Evolutionary conservation across 1,284 basidiomycete genomes (phyloP).

Genomic region (Ganoderma multipileum): DNA sequence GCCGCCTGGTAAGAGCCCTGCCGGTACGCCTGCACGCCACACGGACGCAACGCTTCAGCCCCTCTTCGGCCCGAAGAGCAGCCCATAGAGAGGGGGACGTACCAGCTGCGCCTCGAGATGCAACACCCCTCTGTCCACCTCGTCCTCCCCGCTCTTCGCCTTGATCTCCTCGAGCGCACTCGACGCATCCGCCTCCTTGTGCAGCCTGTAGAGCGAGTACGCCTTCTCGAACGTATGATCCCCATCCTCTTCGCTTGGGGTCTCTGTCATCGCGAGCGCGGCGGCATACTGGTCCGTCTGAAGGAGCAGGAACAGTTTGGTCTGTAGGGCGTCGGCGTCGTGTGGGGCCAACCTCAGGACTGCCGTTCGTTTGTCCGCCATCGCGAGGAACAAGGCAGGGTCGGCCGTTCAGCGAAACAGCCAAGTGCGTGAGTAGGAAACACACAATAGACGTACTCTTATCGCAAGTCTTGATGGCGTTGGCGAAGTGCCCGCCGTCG

Average conservation of each 20-base stretch:
- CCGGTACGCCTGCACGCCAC: constrained; percentile 59
- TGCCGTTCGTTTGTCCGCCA: constrained; percentile 37
- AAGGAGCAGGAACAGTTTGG: constrained; percentile 83
- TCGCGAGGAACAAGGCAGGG: neutral
- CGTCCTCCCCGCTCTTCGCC: constrained; percentile 41
- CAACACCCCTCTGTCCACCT: constrained; percentile 66
- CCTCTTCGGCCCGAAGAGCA: neutral
- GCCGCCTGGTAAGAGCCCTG: constrained; percentile 76
- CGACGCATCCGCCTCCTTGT: constrained; percentile 72
- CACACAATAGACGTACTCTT: constrained; percentile 65
- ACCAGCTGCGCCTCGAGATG: constrained; percentile 90
- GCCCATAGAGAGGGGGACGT: constrained; percentile 33
- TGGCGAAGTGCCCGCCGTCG: constrained; percentile 81
- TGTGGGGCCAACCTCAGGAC: constrained; percentile 74
- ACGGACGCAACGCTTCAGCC: neutral
- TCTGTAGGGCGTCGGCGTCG: constrained; percentile 76
- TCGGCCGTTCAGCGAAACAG: neutral
- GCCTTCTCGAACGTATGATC: constrained; percentile 72
- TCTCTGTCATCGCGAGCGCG: constrained; percentile 59
- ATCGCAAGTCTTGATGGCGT: constrained; percentile 88
- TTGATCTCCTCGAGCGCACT: constrained; percentile 60
- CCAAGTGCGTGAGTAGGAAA: neutral
- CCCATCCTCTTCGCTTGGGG: constrained; percentile 17
- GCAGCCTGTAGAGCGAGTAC: constrained; percentile 83
- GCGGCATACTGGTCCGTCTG: constrained; percentile 81